Conservation (phyloP, 129 eudicot species). For the Cynara cardunculus region DNA sequence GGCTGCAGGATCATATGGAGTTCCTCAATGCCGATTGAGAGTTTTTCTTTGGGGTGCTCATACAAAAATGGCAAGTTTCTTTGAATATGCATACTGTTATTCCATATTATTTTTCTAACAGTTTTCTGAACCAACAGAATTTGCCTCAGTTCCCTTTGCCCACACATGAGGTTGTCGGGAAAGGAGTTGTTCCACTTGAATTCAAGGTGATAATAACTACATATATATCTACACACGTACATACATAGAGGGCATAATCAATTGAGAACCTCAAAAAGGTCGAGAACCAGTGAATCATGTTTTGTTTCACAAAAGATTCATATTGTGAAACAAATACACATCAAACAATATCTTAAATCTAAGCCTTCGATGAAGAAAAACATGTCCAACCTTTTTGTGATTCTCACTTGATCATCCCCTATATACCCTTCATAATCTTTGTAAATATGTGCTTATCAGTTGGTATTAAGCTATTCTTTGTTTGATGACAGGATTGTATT, state of each 20-base stretch:
- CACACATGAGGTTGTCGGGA: constrained; percentile 54
- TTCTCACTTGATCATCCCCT: not conserved
- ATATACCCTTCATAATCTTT: not conserved
- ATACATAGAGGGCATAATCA: not conserved
- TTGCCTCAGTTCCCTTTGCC: constrained; percentile 76
- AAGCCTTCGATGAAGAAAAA: not conserved
- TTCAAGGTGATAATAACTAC: constrained; percentile 40
- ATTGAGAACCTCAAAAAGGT: not conserved
- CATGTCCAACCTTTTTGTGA: not conserved
- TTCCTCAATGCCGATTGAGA: constrained; percentile 66
- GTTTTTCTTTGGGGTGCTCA: constrained; percentile 77
- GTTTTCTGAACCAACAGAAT: constrained; percentile 31
- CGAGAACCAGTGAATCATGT: not conserved
- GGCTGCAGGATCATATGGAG: constrained; percentile 83
- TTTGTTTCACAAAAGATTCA: not conserved
- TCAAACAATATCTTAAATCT: not conserved
- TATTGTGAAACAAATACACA: not conserved
- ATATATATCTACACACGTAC: too few relatives aligned
- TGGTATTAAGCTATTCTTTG: not conserved
- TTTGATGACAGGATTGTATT: constrained; percentile 38
- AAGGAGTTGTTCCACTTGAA: constrained; percentile 46
- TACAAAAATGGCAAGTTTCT: constrained; percentile 41
- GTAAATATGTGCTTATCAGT: not conserved
- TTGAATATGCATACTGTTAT: not conserved
- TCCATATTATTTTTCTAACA: not conserved